Evolutionary conservation across 1,139 yeast species (phyloP).

Genomic region (Pichia cactophila): DNA sequence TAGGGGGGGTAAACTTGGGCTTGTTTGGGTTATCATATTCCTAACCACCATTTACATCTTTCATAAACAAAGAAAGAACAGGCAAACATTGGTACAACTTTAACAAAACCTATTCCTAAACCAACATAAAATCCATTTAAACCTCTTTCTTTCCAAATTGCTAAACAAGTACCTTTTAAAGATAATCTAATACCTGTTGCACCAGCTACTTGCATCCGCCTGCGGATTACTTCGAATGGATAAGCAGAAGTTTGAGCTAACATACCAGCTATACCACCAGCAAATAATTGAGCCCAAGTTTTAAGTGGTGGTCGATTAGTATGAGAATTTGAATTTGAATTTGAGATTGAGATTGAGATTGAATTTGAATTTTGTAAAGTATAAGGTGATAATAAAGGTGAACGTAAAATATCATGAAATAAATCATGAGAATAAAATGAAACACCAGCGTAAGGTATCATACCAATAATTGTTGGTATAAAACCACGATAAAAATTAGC

Average conservation of each 20-base stretch:
- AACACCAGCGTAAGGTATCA: slow-evolving; percentile 98
- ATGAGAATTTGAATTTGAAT: slow-evolving; percentile 2
- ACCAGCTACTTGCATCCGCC: slow-evolving; percentile 96
- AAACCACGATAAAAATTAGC: slow-evolving; percentile 90
- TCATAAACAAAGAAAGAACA: slow-evolving; percentile 94
- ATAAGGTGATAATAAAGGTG: slow-evolving; percentile 43
- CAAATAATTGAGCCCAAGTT: slow-evolving; percentile 86
- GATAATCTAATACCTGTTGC: slow-evolving; percentile 56
- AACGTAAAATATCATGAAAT: slow-evolving; percentile 77
- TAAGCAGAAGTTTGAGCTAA: slow-evolving; percentile 94
- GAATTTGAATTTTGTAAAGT: slow-evolving; percentile 37
- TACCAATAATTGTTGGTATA: slow-evolving; percentile 87
- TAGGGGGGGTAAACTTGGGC: no score
- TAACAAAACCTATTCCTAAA: slow-evolving; percentile 85
- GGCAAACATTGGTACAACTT: slow-evolving; percentile 95
- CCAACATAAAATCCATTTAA: slow-evolving; percentile 87
- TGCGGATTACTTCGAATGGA: slow-evolving; percentile 89
- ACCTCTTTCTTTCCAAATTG: slow-evolving; percentile 69
- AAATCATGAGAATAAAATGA: slow-evolving; percentile 91
- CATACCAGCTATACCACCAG: slow-evolving; percentile 96
- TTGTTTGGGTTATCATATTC: slow-evolving; percentile 10
- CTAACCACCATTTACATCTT: slow-evolving; percentile 48
- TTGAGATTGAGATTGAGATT: no score
- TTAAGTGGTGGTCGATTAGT: slow-evolving; percentile 50
- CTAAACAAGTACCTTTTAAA: slow-evolving; percentile 43